Evolutionary conservation across 2,329 filamentous ascomycete species (phyloP).

Genomic region (Beauveria scarabaeidicola): DNA sequence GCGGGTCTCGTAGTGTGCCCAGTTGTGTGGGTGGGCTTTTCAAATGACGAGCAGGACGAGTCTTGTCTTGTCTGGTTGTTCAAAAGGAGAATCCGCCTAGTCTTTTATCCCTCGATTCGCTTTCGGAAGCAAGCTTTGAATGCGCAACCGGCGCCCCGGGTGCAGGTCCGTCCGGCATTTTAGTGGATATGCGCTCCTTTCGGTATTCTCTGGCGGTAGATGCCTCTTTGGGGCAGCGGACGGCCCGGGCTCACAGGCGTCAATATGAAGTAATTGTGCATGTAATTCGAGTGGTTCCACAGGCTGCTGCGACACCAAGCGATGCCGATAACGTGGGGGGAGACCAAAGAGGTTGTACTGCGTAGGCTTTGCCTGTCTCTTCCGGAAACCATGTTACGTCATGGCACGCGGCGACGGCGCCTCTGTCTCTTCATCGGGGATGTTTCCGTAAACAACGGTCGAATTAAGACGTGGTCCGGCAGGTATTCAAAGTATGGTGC

Average conservation of each 20-base stretch:
- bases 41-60: not conserved
- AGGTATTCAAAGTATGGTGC: not conserved
- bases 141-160: not conserved
- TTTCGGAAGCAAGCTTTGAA: not conserved
- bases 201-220: constrained; percentile 2
- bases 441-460: not conserved
- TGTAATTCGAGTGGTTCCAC: constrained; percentile 5
- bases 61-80: not conserved
- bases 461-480: not conserved
- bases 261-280: not conserved
- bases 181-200: not conserved
- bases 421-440: not conserved
- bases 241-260: not conserved
- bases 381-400: not conserved
- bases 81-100: not conserved
- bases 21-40: not conserved
- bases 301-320: not conserved
- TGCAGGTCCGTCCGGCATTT: not conserved
- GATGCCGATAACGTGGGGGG: not conserved
- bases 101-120: not conserved
- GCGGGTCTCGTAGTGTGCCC: constrained; percentile 1
- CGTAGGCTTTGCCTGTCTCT: not conserved
- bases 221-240: constrained; percentile 4
- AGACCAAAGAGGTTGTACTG: not conserved
- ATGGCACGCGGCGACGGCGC: not conserved